Conservation (phyloP, 768 basidiomycete species). For the Royoungia palumana region DNA sequence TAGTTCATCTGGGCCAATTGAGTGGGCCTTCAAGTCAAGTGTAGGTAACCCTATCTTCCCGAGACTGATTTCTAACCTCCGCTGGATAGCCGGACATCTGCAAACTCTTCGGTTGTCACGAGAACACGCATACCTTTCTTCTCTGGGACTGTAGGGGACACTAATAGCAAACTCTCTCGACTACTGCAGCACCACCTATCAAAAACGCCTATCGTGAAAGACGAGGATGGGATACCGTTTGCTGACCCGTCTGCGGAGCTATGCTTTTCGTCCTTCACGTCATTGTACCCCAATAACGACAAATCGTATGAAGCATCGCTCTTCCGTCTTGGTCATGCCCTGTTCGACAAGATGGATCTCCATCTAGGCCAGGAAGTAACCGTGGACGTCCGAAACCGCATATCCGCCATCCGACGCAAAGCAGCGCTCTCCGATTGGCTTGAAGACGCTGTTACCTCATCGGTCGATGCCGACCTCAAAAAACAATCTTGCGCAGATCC, state of each 20-base stretch:
- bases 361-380: conserved; percentile 50
- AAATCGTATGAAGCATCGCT: conserved; percentile 70
- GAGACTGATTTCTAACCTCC: conserved; percentile 7
- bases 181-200: conserved; percentile 75
- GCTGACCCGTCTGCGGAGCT: conserved; percentile 62
- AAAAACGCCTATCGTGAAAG: conserved; percentile 65
- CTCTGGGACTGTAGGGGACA: conserved; percentile 30
- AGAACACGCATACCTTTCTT: conserved; percentile 48
- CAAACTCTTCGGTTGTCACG: conserved; percentile 61
- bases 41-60: conserved; percentile 40
- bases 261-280: conserved; percentile 74
- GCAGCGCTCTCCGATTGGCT: conserved; percentile 84
- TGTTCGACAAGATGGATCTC: conserved; percentile 84
- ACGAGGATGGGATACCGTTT: conserved; percentile 68
- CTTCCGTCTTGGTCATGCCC: conserved; percentile 83
- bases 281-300: conserved; percentile 69
- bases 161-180: conserved; percentile 47
- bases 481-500: conserved; percentile 42
- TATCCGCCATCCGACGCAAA: conserved; percentile 66
- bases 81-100: conserved; percentile 43
- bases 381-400: conserved; percentile 59
- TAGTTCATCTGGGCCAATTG: conserved; percentile 76
- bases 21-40: conserved; percentile 51
- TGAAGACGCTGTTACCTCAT: conserved; percentile 61
- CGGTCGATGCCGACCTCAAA: conserved; percentile 70